phyloP scores from a whole-genome alignment of 345 rosid species.

The Pistacia integerrima region DNA sequence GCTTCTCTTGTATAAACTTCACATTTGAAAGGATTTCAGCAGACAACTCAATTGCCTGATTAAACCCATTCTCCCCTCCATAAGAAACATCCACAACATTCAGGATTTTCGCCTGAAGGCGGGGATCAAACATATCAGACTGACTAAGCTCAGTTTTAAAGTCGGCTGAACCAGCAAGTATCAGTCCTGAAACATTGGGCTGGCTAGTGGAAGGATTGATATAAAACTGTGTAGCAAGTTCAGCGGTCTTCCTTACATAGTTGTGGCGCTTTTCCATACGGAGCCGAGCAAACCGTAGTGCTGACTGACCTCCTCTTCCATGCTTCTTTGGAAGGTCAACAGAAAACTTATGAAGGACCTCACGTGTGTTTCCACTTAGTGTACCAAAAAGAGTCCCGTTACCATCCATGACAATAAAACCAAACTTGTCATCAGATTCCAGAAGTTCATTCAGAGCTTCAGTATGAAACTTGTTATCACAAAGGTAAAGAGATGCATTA shows the following conservation, averaged over 20 bases:
- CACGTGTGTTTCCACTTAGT: conserved; percentile 68
- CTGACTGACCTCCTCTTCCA: conserved; percentile 82
- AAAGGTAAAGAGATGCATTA: conserved; percentile 69
- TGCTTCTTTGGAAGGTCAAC: conserved; percentile 80
- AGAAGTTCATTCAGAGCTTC: conserved; percentile 72
- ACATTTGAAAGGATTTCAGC: conserved; percentile 66
- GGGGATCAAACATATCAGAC: conserved; percentile 77
- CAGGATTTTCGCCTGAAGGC: conserved; percentile 68
- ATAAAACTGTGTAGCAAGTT: conserved; percentile 67
- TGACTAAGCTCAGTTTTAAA: conserved; percentile 78
- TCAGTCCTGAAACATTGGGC: conserved; percentile 66
- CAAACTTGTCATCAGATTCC: conserved; percentile 81
- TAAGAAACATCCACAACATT: conserved; percentile 75
- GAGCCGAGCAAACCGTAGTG: conserved; percentile 78
- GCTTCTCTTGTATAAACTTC: conserved; percentile 76
- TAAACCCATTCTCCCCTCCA: conserved; percentile 77
- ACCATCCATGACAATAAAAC: conserved; percentile 78
- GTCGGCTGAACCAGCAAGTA: conserved; percentile 76
- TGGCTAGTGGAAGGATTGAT: conserved; percentile 71
- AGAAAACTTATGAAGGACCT: conserved; percentile 65
- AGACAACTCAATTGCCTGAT: conserved; percentile 75
- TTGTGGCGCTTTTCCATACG: conserved; percentile 84
- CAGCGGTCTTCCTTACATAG: conserved; percentile 79
- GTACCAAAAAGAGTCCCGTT: conserved; percentile 80
- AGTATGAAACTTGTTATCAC: conserved; percentile 76